Conservation (phyloP, 345 rosid genomes). For the Theobroma cacao region DNA sequence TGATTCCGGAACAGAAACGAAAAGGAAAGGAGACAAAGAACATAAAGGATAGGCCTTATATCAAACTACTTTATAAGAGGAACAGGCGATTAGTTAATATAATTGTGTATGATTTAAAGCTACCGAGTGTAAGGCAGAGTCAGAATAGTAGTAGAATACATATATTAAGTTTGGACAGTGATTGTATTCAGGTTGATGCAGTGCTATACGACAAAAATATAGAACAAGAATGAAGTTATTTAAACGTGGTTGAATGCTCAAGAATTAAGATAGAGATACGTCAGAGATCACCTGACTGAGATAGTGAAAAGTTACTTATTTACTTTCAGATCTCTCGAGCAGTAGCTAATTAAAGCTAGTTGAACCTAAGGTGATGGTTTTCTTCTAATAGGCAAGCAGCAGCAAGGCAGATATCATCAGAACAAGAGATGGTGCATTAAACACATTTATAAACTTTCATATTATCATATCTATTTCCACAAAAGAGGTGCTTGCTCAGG, state of each 20-base stretch:
- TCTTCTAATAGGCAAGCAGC: neutral
- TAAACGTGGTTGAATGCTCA: neutral
- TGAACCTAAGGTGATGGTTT: neutral
- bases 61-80: neutral
- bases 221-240: neutral
- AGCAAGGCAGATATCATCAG: neutral
- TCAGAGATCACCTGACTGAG: neutral
- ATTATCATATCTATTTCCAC: conserved; percentile 6
- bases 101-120: neutral
- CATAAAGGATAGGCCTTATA: neutral
- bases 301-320: neutral
- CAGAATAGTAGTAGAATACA: neutral
- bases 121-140: neutral
- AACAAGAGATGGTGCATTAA: neutral
- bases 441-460: neutral
- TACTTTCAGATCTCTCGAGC: neutral
- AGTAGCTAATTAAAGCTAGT: neutral
- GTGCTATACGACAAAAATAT: neutral
- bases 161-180: neutral
- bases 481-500: conserved; percentile 8
- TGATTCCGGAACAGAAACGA: neutral
- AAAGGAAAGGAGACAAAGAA: neutral
- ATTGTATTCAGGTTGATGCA: neutral
- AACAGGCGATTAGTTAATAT: neutral
- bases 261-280: neutral